phyloP scores from a whole-genome alignment of 2,329 filamentous ascomycete genomes.

The Alternaria consortialis region DNA sequence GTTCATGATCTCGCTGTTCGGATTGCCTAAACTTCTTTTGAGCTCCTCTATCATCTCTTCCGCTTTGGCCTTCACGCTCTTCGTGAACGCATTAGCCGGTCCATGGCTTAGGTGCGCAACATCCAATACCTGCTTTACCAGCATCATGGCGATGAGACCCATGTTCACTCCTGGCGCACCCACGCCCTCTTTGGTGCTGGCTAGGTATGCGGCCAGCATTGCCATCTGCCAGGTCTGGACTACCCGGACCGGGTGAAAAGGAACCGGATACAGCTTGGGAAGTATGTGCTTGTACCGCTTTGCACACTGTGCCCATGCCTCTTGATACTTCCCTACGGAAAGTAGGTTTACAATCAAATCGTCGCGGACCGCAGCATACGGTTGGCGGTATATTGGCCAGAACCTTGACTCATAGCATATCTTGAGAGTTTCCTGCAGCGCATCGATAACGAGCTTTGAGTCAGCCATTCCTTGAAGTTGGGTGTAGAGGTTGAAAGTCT shows the following conservation, averaged over 20 bases:
- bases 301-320: conserved; percentile 61
- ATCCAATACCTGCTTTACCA: conserved; percentile 54
- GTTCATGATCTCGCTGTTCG: conserved; percentile 31
- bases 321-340: conserved; percentile 52
- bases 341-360: conserved; percentile 62
- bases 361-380: conserved; percentile 63
- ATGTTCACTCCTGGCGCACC: conserved; percentile 51
- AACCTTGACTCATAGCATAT: conserved; percentile 51
- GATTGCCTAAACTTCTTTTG: conserved; percentile 32
- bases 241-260: conserved; percentile 63
- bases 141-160: conserved; percentile 53
- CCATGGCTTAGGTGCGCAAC: conserved; percentile 57
- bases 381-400: conserved; percentile 63
- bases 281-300: conserved; percentile 63
- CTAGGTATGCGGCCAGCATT: conserved; percentile 48
- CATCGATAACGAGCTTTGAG: conserved; percentile 43
- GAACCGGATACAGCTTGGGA: conserved; percentile 59
- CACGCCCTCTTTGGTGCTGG: conserved; percentile 33
- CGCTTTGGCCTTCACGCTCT: conserved; percentile 50
- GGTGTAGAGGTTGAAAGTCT: conserved; percentile 39
- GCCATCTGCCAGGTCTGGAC: conserved; percentile 57
- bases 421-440: conserved; percentile 53
- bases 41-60: conserved; percentile 43
- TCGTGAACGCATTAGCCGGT: conserved; percentile 51
- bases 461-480: conserved; percentile 30